These are phyloP conservation scores for Colletotrichum coccodes DNA, from an alignment of 2,329 filamentous ascomycete genomes.

Conservation along the genomic window DNA sequence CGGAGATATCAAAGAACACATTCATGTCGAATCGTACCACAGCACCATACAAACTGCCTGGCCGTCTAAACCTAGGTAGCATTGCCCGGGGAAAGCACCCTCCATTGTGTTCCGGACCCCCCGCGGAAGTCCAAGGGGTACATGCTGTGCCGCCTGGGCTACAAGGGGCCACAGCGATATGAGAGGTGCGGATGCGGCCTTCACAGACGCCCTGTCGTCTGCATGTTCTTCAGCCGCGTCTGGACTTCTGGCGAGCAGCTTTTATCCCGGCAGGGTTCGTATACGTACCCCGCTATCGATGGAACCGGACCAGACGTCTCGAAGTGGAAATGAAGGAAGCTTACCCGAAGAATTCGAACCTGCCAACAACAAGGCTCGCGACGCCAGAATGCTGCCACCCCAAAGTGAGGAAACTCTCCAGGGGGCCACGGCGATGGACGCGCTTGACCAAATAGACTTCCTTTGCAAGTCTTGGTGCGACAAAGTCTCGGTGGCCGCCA, in stretches of 20 bases:
- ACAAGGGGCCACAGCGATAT: no score
- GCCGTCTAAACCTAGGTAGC: no score
- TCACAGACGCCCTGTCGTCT: neutral
- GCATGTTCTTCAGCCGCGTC: neutral
- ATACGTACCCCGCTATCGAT: neutral
- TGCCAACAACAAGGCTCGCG: neutral
- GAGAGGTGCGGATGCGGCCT: neutral
- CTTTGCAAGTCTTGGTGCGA: neutral
- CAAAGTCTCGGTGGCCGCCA: neutral
- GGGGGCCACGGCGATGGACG: no score
- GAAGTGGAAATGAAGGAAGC: neutral
- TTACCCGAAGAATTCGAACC: neutral
- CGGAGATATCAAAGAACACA: no score
- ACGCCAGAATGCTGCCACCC: neutral
- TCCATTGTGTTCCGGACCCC: no score
- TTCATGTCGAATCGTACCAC: no score
- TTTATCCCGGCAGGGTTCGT: neutral
- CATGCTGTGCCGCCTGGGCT: no score
- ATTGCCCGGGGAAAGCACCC: no score
- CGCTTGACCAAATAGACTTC: no score
- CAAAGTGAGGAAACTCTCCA: neutral
- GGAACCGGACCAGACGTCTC: neutral
- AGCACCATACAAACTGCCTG: no score
- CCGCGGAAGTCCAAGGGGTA: no score
- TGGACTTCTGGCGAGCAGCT: neutral